A percentile compares a stretch with the other conserved stretches of the same genome.
Conservation (phyloP, 371 early-diverging fungal genomes). For the Mucor piriformis region DNA sequence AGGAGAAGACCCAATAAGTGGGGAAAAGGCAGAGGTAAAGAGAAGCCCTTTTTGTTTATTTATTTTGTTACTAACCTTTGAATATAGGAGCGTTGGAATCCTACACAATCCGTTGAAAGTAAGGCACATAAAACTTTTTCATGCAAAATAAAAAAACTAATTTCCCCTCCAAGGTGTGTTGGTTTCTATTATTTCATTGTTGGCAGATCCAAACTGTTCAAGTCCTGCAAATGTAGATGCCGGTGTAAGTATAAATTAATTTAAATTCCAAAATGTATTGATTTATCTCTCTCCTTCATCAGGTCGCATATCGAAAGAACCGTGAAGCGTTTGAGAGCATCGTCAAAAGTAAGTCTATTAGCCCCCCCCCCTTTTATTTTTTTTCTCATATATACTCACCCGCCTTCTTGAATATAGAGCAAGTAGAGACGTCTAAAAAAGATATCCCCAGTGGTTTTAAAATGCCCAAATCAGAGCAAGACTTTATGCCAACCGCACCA, state of each 20-base stretch:
- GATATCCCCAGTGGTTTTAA: constrained; percentile 59
- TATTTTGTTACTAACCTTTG: neutral
- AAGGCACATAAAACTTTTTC: constrained; percentile 11
- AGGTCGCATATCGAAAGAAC: constrained; percentile 80
- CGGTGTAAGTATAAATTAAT: constrained; percentile 41
- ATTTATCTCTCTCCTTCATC: neutral
- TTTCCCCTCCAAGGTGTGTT: constrained; percentile 65
- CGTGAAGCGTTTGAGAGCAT: constrained; percentile 69
- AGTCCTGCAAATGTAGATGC: constrained; percentile 90
- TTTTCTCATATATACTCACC: constrained; percentile 5
- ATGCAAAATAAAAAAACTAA: constrained; percentile 1
- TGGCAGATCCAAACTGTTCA: constrained; percentile 96
- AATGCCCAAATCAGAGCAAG: constrained; percentile 57
- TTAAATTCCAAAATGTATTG: neutral
- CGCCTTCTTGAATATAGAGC: constrained; percentile 27
- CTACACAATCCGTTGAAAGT: constrained; percentile 79
- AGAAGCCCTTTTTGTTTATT: neutral
- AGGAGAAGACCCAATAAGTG: constrained; percentile 82
- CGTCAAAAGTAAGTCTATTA: constrained; percentile 72
- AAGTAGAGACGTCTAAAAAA: constrained; percentile 58
- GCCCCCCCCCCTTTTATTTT: no score
- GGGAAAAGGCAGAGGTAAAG: constrained; percentile 80
- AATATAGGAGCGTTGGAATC: constrained; percentile 85
- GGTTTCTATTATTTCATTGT: constrained; percentile 86
- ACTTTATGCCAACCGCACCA: constrained; percentile 50